A percentile compares a stretch with the other conserved stretches of the same genome.
Conservation (phyloP, 73 alveolate species). For the Symbiodinium pilosum region DNA sequence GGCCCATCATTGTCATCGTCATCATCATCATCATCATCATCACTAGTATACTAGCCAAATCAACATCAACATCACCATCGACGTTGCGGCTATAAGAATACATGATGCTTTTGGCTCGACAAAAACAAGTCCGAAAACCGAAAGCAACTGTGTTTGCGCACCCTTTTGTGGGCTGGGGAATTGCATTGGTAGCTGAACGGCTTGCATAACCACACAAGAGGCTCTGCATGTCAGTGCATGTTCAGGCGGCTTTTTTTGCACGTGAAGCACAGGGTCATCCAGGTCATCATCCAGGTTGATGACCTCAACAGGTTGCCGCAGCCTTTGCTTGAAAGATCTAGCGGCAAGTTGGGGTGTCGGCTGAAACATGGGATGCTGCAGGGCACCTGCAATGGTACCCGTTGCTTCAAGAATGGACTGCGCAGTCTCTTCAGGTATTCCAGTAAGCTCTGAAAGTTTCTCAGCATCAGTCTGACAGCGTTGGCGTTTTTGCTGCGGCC, state of each 20-base stretch:
- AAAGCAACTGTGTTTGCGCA: too few species aligned
- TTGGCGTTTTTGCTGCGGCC: conserved; percentile 15
- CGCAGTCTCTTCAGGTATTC: conserved; percentile 58
- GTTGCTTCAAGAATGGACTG: conserved; percentile 50
- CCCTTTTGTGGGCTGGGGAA: too few species aligned
- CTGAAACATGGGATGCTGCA: conserved; percentile 58
- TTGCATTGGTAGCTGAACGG: too few species aligned
- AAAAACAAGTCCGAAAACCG: too few species aligned
- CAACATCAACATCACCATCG: too few species aligned
- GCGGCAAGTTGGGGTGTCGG: background rate
- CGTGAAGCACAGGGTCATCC: background rate
- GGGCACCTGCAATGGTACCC: conserved; percentile 20
- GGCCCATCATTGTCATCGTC: too few species aligned
- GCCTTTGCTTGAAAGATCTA: background rate
- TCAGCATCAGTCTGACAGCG: conserved; percentile 30
- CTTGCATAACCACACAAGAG: too few species aligned
- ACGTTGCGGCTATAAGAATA: too few species aligned
- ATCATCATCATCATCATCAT: too few species aligned
- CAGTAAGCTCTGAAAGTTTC: conserved; percentile 46
- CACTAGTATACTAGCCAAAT: too few species aligned
- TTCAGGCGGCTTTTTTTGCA: background rate
- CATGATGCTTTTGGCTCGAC: too few species aligned
- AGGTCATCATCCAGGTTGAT: conserved; percentile 1
- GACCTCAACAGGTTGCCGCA: background rate
- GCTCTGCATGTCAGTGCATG: too few species aligned